phyloP scores from a whole-genome alignment of 805 yeast genomes.

The Schwanniomyces occidentalis region DNA sequence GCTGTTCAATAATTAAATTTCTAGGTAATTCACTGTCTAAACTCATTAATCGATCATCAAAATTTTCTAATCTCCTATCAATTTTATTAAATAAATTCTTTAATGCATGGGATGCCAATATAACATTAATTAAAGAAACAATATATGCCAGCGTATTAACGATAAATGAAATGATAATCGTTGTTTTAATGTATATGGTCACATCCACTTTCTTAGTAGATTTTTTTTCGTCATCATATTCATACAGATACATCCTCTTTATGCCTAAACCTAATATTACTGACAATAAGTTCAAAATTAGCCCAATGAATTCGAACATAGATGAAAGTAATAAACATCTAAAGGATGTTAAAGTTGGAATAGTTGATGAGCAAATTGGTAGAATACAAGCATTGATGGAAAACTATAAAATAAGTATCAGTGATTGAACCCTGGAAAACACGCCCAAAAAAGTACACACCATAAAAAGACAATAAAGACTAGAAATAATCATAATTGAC shows the following conservation, averaged over 20 bases:
- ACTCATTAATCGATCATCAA: neutral
- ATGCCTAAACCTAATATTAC: constrained; percentile 20
- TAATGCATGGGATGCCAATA: constrained; percentile 15
- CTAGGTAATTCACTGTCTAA: constrained; percentile 7
- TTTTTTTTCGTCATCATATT: constrained; percentile 16
- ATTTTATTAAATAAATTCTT: constrained; percentile 21
- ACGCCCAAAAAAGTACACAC: constrained; percentile 13
- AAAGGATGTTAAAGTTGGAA: constrained; percentile 17
- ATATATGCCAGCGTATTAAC: constrained; percentile 16
- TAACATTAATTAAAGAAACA: constrained; percentile 9
- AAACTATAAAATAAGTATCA: constrained; percentile 13
- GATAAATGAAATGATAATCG: constrained; percentile 16
- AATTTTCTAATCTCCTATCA: constrained; percentile 13
- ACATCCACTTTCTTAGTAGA: constrained; percentile 22
- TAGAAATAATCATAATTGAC: constrained; percentile 18
- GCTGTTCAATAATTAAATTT: constrained; percentile 2
- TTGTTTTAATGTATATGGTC: constrained; percentile 27
- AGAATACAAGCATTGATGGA: constrained; percentile 17
- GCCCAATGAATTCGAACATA: constrained; percentile 19
- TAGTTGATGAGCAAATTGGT: constrained; percentile 21
- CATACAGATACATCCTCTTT: constrained; percentile 26
- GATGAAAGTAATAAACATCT: constrained; percentile 17
- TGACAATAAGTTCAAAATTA: constrained; percentile 16
- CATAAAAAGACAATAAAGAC: constrained; percentile 20
- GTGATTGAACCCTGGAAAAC: neutral